Base-by-base conservation (phyloP, 1,284 basidiomycete genomes). In the Leucoagaricus sp. region DNA sequence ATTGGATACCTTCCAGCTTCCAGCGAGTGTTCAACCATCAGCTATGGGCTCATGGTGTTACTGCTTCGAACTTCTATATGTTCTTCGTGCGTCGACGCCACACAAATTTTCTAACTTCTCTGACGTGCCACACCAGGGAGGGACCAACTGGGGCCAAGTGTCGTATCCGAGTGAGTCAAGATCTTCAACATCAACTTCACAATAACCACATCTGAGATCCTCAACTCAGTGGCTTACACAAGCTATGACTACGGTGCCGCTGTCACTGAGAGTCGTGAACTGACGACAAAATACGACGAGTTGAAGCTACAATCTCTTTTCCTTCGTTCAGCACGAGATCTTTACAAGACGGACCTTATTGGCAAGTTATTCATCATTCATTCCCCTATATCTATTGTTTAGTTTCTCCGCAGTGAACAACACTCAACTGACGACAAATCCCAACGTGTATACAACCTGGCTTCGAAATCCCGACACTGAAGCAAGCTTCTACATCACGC, bases 281-380 rank as follows among this genome's bases (percentile, higher is more conserved):
- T 92, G 13, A 85, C 82, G 0, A 65, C 78, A n/a, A 93, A 92
- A 68, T 89, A 81, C 67, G 76, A 84, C 49, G 90, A 92, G 63
- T 72, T 92, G 36, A 93, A 93, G 67, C 77, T 83, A 17, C 84
- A 93, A 65, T 85, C 80, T 9, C 65, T 92, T 1, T 92, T 93
- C 74, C 67, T 92, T 29, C 84, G 89, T 41, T 87, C 83, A 60
- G 85, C 87, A 3, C 85, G 84, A 0, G 83, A 86, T 36, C 88
- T 92, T 65, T 82, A 83, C 69, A 89, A 90, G 71, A 91, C 91
- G 0, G 81, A 90, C 60, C 82, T 84, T 78, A 73, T 91, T 19
- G 84, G 83, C 2, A 79, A 90, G 60, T 78, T 5, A 4, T 81
- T 41, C 79, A 74, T 29, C 26, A n/a, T 19, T 44, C 46, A 47